Conservation (phyloP, 1,284 basidiomycete genomes). For the Veloboletus limbatus region DNA sequence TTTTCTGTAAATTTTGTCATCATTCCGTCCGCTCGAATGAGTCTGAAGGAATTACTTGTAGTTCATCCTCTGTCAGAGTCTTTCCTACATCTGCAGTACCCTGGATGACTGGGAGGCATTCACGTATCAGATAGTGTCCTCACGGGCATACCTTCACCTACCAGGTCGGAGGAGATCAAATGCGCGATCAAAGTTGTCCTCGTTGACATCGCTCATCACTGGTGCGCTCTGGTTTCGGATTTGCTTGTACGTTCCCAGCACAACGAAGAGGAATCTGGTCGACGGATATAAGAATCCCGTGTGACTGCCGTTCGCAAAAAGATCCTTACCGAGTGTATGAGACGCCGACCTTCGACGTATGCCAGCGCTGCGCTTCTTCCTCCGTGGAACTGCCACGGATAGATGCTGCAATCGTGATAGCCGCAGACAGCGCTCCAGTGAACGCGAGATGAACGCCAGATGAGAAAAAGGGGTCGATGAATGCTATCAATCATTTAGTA, state of each 20-base stretch:
- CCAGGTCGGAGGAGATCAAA: conserved; percentile 48
- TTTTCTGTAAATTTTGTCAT: too few relatives aligned
- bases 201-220: conserved; percentile 44
- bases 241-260: conserved; percentile 49
- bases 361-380: conserved; percentile 38
- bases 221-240: conserved; percentile 41
- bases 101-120: conserved; percentile 33
- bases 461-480: conserved; percentile 61
- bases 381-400: conserved; percentile 38
- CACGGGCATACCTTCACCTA: too few relatives aligned
- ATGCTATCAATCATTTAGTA: too few relatives aligned
- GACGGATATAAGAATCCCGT: not conserved
- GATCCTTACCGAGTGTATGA: too few relatives aligned
- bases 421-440: conserved; percentile 41
- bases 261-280: conserved; percentile 36
- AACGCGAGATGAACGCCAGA: conserved; percentile 48
- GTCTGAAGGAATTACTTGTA: not conserved
- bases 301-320: too few relatives aligned
- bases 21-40: not conserved
- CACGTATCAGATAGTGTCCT: too few relatives aligned
- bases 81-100: conserved; percentile 1
- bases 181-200: conserved; percentile 50
- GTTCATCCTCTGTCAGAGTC: not conserved
- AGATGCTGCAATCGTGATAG: conserved; percentile 41
- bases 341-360: conserved; percentile 37